Percentiles rank a stretch among this genome's conserved stretches.
These are phyloP conservation scores for Geotrichum phurueaensis DNA, from an alignment of 1,139 yeast genomes.

Conservation along the genomic window DNA sequence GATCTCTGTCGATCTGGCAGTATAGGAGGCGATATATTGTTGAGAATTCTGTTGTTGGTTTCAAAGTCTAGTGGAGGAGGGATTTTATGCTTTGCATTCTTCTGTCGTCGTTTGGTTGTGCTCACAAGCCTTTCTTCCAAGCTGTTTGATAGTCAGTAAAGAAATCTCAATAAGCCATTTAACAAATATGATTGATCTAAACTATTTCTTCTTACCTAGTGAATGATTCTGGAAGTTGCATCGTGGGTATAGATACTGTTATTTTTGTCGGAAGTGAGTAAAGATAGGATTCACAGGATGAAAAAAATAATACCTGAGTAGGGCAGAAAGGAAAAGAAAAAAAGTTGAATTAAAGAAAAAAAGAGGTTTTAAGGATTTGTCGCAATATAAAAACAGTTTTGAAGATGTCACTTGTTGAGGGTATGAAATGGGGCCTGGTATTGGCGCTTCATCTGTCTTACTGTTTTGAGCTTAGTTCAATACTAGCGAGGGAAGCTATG, in stretches of 20 bases:
- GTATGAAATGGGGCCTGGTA: conserved; percentile 13
- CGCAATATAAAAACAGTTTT: conserved; percentile 15
- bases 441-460: neutral
- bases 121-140: conserved; percentile 14
- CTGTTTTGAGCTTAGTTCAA: conserved; percentile 2
- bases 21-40: conserved; percentile 1
- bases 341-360: neutral
- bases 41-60: conserved; percentile 1
- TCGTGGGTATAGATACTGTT: neutral
- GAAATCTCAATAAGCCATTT: neutral
- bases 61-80: conserved; percentile 15
- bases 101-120: conserved; percentile 2
- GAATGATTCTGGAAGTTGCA: conserved; percentile 14
- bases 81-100: neutral
- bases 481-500: neutral
- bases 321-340: neutral
- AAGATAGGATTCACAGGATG: neutral
- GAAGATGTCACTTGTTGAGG: neutral
- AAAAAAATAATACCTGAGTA: neutral
- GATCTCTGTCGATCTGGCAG: neutral
- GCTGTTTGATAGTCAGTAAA: conserved; percentile 3
- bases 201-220: conserved; percentile 7
- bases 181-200: neutral
- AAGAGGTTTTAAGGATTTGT: conserved; percentile 5
- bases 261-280: neutral